Conservation (phyloP, 768 basidiomycete species). For the Lyophyllum decastes region DNA sequence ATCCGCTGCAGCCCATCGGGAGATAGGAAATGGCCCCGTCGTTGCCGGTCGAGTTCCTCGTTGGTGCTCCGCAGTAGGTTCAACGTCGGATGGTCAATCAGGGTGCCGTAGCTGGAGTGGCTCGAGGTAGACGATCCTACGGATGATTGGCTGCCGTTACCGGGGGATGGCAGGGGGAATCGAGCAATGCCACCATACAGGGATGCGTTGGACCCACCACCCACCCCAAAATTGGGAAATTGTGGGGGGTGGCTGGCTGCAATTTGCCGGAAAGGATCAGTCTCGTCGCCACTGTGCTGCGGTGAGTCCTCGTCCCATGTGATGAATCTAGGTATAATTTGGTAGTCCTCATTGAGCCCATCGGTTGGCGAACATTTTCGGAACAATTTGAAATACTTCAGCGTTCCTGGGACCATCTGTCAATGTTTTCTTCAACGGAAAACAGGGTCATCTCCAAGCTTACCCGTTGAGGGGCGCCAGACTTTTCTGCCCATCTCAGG, state of each 20-base stretch:
- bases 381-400: no score
- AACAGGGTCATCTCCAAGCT: no score
- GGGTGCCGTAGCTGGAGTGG: conserved; percentile 42
- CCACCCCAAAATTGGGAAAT: conserved; percentile 18
- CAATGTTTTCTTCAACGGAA: no score
- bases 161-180: conserved; percentile 42
- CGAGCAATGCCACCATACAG: conserved; percentile 32
- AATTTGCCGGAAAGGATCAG: conserved; percentile 56
- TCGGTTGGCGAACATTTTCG: no score
- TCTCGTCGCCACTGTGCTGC: conserved; percentile 68
- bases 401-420: no score
- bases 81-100: conserved; percentile 43
- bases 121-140: conserved; percentile 44
- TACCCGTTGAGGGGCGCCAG: no score
- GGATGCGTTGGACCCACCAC: conserved; percentile 19
- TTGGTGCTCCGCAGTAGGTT: conserved; percentile 32
- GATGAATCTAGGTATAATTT: conserved; percentile 37
- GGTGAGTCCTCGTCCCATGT: conserved; percentile 65
- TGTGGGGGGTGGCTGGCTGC: conserved; percentile 16
- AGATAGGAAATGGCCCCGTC: conserved; percentile 34
- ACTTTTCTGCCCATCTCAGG: no score
- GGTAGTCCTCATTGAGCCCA: conserved; percentile 37
- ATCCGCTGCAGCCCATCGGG: conserved; percentile 37
- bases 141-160: conserved; percentile 35
- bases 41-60: conserved; percentile 33